These are phyloP conservation scores for Phytophthora litchii DNA, from an alignment of 352 stramenopile species.

Conservation along the genomic window DNA sequence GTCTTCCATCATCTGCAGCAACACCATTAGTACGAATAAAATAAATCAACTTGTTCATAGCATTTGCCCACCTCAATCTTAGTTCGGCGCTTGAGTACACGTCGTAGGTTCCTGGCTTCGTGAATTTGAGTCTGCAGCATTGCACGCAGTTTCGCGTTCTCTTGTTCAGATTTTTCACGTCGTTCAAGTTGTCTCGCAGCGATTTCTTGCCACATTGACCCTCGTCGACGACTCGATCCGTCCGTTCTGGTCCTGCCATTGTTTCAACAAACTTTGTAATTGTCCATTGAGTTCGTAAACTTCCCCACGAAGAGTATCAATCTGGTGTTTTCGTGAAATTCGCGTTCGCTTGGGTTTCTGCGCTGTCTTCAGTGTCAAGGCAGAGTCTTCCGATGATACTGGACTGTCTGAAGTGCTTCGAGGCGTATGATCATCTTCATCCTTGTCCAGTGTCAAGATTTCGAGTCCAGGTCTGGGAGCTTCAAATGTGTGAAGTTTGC, in stretches of 20 bases:
- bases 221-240: constrained; percentile 7
- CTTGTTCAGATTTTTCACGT: constrained; percentile 21
- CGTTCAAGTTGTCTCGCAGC: constrained; percentile 30
- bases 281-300: constrained; percentile 14
- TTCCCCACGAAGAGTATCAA: constrained; percentile 10
- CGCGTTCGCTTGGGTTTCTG: constrained; percentile 4
- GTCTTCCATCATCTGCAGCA: constrained; percentile 23
- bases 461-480: too few species aligned
- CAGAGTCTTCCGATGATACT: constrained; percentile 10
- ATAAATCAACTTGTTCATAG: neutral
- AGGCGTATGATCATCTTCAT: neutral
- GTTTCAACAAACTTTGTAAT: constrained; percentile 10
- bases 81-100: constrained; percentile 25
- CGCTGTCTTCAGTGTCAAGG: neutral
- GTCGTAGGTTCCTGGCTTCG: constrained; percentile 30
- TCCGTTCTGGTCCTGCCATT: neutral
- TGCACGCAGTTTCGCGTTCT: constrained; percentile 27
- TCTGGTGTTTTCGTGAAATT: constrained; percentile 26
- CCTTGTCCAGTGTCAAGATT: neutral
- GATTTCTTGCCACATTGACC: constrained; percentile 32
- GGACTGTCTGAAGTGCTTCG: neutral
- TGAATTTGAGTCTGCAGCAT: constrained; percentile 37
- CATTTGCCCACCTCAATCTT: constrained; percentile 24
- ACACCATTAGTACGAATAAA: neutral
- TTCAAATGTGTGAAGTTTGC: too few species aligned